Evolutionary conservation across 2,329 filamentous ascomycete genomes (phyloP).

Genomic region (Ceratocystis diversiconidia): DNA sequence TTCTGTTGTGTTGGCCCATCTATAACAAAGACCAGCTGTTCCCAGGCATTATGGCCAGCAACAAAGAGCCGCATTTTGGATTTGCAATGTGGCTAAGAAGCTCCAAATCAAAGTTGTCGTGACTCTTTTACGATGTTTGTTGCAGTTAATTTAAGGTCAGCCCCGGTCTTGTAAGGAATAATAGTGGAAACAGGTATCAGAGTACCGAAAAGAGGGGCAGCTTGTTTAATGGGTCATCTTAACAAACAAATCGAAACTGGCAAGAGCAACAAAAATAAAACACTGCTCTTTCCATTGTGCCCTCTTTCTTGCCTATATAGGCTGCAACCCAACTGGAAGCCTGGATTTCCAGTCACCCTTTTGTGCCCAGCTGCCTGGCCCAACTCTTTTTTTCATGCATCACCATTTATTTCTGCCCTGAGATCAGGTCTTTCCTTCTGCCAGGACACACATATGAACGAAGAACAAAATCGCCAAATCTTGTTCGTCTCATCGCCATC

Average conservation of each 20-base stretch:
- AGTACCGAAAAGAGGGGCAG: not conserved
- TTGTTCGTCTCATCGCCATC: not conserved
- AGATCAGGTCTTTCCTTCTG: not conserved
- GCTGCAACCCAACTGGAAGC: not conserved
- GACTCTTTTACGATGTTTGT: not conserved
- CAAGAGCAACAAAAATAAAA: not conserved
- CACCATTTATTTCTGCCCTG: not conserved
- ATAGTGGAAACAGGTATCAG: not conserved
- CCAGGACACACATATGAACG: not conserved
- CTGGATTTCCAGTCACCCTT: not conserved
- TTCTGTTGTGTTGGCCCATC: not conserved
- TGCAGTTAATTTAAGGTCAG: not conserved
- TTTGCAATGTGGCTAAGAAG: not conserved
- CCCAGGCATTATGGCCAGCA: conserved; percentile 45
- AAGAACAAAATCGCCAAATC: not conserved
- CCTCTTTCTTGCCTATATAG: not conserved
- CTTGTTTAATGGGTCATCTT: not conserved
- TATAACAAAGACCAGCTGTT: conserved; percentile 33
- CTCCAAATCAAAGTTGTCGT: not conserved
- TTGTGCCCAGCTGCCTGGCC: not conserved
- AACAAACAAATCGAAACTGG: not conserved
- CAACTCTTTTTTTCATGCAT: not conserved
- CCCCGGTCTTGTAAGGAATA: not conserved
- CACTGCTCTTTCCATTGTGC: not conserved
- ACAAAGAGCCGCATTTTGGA: conserved; percentile 30